Evolutionary conservation across 2,329 filamentous ascomycete genomes (phyloP), one percentile per base, ranked within the genome.

Genomic region (Colletotrichum eleusines): DNA sequence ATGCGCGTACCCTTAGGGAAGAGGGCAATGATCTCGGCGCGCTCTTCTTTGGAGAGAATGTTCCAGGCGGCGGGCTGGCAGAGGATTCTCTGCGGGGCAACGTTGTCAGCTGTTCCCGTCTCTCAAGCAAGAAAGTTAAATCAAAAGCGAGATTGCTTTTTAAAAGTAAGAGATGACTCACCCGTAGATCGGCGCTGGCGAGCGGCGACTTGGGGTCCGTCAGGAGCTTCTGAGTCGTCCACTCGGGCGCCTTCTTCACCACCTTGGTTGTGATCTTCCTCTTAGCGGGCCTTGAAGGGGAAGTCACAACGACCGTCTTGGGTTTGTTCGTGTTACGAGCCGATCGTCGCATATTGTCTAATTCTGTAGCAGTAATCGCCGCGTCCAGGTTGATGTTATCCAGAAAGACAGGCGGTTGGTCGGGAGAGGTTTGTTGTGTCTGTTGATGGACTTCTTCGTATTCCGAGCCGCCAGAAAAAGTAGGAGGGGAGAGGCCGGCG

Each of bases 61-160:
- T 79, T 78, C 82, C 82, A 84, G 4, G 82, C 80, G 66, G 79
- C 73, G 2, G 81, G 81, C 57, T 80, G 79, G 16, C 78, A 77
- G 28, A 84, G 74, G 18, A 83, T 77, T 20, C 74, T 76, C 82
- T 84, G 26, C 40, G 20, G 40, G 2, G 11, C 28, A 14, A 28
- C 8, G 31, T 18, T 42, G 31, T 69, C 3, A 69, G 65, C 12
- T 3, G 16, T 3, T 26, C 16, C 7, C 2, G 23, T 42, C 23
- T 8, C 0, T 35, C 5, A 4, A 0, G 5, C 8, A 20, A 40
- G 6, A 35, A 20, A 55, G 35, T 8, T 16, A 23, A 16, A 5
- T 6, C 5, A 11, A 12, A 68, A 28, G 28, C 7, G 38, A 5
- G 20, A 35, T 16, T 7, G 11, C n/a, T n/a, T 16, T 35, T 14